These are phyloP conservation scores for Debaryomyces castellii DNA, from an alignment of 805 yeast species.

Conservation along the genomic window DNA sequence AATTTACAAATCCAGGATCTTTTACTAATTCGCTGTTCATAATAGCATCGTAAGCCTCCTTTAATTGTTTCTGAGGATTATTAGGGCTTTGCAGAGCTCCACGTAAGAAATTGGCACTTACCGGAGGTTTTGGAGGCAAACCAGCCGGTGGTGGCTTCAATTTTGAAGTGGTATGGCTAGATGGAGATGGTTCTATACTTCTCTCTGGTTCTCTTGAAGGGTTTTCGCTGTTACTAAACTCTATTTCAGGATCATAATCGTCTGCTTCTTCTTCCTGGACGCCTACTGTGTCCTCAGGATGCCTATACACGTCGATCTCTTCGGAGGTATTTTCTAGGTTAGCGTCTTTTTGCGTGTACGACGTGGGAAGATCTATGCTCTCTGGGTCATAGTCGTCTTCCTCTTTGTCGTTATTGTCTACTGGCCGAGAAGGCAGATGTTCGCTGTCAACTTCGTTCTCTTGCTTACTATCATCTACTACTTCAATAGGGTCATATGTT, in stretches of 20 bases:
- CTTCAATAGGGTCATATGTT: not conserved
- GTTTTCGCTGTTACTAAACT: conserved; percentile 5
- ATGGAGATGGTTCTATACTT: not conserved
- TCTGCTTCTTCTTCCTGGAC: conserved; percentile 23
- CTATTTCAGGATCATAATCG: conserved; percentile 29
- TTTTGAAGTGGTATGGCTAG: not conserved
- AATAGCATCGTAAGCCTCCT: conserved; percentile 36
- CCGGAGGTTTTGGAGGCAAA: conserved; percentile 30
- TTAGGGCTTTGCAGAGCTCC: not conserved
- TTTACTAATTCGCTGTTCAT: conserved; percentile 34
- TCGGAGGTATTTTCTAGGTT: conserved; percentile 1
- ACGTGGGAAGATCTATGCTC: not conserved
- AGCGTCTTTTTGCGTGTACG: not conserved
- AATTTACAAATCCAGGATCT: conserved; percentile 35
- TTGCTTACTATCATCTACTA: conserved; percentile 1
- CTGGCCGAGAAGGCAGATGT: not conserved
- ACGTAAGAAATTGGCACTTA: conserved; percentile 9
- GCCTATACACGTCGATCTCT: not conserved
- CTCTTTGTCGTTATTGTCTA: conserved; percentile 7
- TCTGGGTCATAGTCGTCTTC: conserved; percentile 11
- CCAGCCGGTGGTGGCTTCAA: conserved; percentile 14
- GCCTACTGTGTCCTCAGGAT: conserved; percentile 5
- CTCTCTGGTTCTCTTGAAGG: not conserved
- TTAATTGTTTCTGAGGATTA: conserved; percentile 18
- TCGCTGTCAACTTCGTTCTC: not conserved